These are phyloP conservation scores for Pseudocercospora crystallina DNA, from an alignment of 2,329 filamentous ascomycete species.

Conservation along the genomic window DNA sequence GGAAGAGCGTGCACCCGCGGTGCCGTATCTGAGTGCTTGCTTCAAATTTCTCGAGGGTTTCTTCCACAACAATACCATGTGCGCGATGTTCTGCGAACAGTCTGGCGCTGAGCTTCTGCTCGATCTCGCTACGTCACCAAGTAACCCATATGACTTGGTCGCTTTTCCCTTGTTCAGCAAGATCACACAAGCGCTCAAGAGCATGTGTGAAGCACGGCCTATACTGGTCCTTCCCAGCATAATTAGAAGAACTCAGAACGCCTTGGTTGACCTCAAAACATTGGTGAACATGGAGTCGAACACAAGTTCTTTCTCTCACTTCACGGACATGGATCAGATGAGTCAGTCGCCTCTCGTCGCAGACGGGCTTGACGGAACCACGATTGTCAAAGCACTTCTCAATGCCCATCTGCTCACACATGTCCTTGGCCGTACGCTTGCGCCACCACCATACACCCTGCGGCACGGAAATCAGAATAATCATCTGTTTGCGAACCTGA, in stretches of 20 bases:
- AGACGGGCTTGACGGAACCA: slow-evolving; percentile 62
- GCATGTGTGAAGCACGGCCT: slow-evolving; percentile 77
- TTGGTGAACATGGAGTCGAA: slow-evolving; percentile 51
- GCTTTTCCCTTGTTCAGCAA: slow-evolving; percentile 67
- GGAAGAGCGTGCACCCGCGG: slow-evolving; percentile 24
- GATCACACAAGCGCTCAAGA: slow-evolving; percentile 71
- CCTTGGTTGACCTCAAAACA: slow-evolving; percentile 66
- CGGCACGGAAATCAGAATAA: slow-evolving; percentile 56
- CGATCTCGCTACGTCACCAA: slow-evolving; percentile 79
- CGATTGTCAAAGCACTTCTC: slow-evolving; percentile 74
- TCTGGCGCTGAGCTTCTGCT: slow-evolving; percentile 82
- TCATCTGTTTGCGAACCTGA: slow-evolving; percentile 71
- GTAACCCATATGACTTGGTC: slow-evolving; percentile 71
- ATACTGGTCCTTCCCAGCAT: slow-evolving; percentile 80
- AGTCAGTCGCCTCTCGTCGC: slow-evolving; percentile 30
- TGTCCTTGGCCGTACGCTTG: slow-evolving; percentile 55
- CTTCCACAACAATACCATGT: slow-evolving; percentile 71
- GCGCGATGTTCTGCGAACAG: slow-evolving; percentile 69
- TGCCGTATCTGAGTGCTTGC: slow-evolving; percentile 68
- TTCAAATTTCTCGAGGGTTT: slow-evolving; percentile 77
- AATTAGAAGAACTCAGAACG: slow-evolving; percentile 68
- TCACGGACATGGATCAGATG: slow-evolving; percentile 18
- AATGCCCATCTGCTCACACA: slow-evolving; percentile 74
- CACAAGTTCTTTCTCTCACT: slow-evolving; percentile 24
- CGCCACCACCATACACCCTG: slow-evolving; percentile 29